Evolutionary conservation across 78 protist species (phyloP), one percentile per base, ranked within the genome.

Genomic region (Dictyostelium purpureum): DNA sequence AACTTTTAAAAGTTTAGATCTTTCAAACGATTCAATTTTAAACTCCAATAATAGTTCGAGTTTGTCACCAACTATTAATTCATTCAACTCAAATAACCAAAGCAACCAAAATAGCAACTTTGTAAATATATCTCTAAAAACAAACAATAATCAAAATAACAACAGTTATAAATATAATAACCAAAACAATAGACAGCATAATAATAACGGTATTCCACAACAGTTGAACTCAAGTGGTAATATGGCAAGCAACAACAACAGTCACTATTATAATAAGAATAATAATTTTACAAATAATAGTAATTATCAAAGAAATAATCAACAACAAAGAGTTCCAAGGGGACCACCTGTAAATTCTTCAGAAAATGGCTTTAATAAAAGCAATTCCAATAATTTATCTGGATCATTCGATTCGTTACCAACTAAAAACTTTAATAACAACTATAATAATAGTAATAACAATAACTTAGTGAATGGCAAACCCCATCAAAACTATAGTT

Each of bases 1-100:
- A 24, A 79, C 88, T 49, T 79, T 79, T 65, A 79, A 79, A 79
- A 79, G 70, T 42, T 18, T 59, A 40, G 33, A 35, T 31, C 40
- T 37, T 43, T 57, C 63, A 10, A 16, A 49, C 43, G 45, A 74
- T 40, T 14, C 37, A 24, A 16, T 26, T 52, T n/a, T n/a, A n/a
- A 65, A n/a, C 52, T 79, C 33, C 10, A 40, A 35, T 26, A 19
- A 35, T 37, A 24, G 75, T 42, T 28, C 9, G 7, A n/a, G 40
- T 24, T 43, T 74, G 12, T 24, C 87, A 18, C 42, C 74, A n/a
- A n/a, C 74, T 43, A 12, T 45, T 18, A 28, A 6, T 42, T 10
- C 37, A n/a, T 42, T 35, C 59, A 52, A 79, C 47, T 6, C 18
- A 65, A 52, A 65, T 45, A 57, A 7, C 37, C 42, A 45, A 16